Evolutionary conservation across 768 basidiomycete species (phyloP).

Genomic region (Termitomyces sp.): DNA sequence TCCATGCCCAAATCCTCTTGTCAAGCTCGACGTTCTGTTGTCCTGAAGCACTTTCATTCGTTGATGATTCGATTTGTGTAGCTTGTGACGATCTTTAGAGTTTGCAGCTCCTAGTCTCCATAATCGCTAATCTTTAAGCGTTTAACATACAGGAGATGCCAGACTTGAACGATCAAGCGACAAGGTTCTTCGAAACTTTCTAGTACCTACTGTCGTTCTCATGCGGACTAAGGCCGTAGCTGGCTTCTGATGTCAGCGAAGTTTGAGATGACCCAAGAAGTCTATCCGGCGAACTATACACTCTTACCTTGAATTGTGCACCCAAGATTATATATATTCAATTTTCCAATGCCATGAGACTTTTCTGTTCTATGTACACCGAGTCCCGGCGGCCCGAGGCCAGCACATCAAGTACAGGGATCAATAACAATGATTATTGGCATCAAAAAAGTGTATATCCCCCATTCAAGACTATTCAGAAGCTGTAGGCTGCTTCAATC

Average conservation of each 20-base stretch:
- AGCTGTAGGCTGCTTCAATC: neutral
- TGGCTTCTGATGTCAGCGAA: neutral
- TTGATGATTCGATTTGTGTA: neutral
- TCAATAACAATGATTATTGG: neutral
- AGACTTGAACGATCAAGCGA: slow-evolving; percentile 6
- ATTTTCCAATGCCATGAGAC: neutral
- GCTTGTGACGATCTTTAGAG: neutral
- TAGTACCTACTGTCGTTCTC: neutral
- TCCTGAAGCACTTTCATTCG: neutral
- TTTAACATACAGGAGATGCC: slow-evolving; percentile 10
- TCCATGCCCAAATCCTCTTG: neutral
- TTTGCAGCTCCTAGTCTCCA: neutral
- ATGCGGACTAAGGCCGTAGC: neutral
- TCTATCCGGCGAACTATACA: neutral
- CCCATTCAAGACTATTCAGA: neutral
- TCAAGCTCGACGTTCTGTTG: too few relatives aligned
- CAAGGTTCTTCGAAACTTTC: slow-evolving; percentile 8
- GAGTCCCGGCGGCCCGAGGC: neutral
- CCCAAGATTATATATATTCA: neutral
- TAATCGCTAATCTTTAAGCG: slow-evolving; percentile 2
- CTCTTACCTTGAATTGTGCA: neutral
- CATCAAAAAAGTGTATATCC: neutral
- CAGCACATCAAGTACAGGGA: too few relatives aligned
- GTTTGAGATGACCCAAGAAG: neutral
- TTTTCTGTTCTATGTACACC: too few relatives aligned